phyloP scores from a whole-genome alignment of 1,284 basidiomycete species.

The Xerocomus subilludens region DNA sequence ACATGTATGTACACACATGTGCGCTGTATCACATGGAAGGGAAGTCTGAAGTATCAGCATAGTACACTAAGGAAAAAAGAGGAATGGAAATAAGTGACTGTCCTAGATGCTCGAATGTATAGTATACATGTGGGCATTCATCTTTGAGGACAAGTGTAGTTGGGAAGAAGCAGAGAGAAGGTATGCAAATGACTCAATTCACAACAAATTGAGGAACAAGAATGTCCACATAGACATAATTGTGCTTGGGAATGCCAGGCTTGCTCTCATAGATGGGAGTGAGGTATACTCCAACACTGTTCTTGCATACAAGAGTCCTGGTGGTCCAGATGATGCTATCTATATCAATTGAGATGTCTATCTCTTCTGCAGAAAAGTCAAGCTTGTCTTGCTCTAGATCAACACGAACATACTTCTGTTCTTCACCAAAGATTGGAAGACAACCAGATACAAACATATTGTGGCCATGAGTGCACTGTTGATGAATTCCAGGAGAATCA shows the following conservation, averaged over 20 bases:
- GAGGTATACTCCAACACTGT: slow-evolving; percentile 19
- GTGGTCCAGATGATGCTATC: slow-evolving; percentile 39
- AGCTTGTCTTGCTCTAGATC: slow-evolving; percentile 26
- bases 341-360: slow-evolving; percentile 29
- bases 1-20: too few relatives aligned
- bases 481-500: neutral
- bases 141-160: too few relatives aligned
- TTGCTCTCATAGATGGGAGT: slow-evolving; percentile 17
- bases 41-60: too few relatives aligned
- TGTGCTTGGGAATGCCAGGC: slow-evolving; percentile 23
- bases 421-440: neutral
- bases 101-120: too few relatives aligned
- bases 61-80: too few relatives aligned
- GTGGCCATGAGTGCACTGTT: neutral
- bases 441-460: slow-evolving; percentile 24
- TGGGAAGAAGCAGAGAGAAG: too few relatives aligned
- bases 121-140: too few relatives aligned
- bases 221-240: slow-evolving; percentile 31
- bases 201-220: slow-evolving; percentile 30
- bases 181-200: too few relatives aligned
- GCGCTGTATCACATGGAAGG: too few relatives aligned
- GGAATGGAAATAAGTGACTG: too few relatives aligned
- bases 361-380: neutral
- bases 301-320: neutral
- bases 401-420: slow-evolving; percentile 8